These are phyloP conservation scores for Trametes cinnabarina DNA, from an alignment of 768 basidiomycete species.

Conservation along the genomic window DNA sequence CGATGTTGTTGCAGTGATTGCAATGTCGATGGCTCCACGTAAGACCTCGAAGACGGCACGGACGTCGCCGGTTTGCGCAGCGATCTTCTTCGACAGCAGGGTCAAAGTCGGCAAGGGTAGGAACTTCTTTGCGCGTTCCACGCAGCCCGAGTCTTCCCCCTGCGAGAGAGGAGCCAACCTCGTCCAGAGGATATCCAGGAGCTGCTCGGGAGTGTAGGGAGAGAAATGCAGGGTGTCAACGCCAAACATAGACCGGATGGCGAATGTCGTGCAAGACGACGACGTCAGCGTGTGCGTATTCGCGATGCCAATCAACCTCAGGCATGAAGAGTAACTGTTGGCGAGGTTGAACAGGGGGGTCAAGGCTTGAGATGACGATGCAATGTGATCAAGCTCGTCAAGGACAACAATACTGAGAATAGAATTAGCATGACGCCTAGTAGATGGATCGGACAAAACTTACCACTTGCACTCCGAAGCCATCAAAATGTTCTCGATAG, in stretches of 20 bases:
- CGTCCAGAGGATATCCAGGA: conserved; percentile 64
- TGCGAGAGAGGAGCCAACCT: conserved; percentile 57
- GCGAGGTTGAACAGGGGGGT: conserved; percentile 68
- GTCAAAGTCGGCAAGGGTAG: conserved; percentile 63
- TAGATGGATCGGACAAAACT: not conserved
- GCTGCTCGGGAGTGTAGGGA: conserved; percentile 72
- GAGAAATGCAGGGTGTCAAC: conserved; percentile 75
- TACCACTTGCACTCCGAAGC: conserved; percentile 55
- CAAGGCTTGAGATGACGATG: conserved; percentile 56
- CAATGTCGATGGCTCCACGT: conserved; percentile 74
- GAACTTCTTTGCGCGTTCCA: conserved; percentile 44
- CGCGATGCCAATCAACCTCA: conserved; percentile 82
- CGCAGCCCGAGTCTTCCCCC: conserved; percentile 1
- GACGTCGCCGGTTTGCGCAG: conserved; percentile 81
- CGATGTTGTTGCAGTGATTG: conserved; percentile 31
- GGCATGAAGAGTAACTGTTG: conserved; percentile 44
- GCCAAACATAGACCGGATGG: conserved; percentile 28
- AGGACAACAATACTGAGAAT: conserved; percentile 65
- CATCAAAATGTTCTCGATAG: conserved; percentile 45
- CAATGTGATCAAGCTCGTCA: conserved; percentile 85
- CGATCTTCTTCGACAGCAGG: conserved; percentile 76
- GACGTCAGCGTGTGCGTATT: conserved; percentile 85
- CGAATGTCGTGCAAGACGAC: conserved; percentile 39
- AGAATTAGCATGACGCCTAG: conserved; percentile 18
- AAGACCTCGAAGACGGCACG: conserved; percentile 77